A percentile compares a stretch with the other conserved stretches of the same genome.
phyloP scores from a whole-genome alignment of 176 grass and related monocot genomes.

The Triticum urartu region DNA sequence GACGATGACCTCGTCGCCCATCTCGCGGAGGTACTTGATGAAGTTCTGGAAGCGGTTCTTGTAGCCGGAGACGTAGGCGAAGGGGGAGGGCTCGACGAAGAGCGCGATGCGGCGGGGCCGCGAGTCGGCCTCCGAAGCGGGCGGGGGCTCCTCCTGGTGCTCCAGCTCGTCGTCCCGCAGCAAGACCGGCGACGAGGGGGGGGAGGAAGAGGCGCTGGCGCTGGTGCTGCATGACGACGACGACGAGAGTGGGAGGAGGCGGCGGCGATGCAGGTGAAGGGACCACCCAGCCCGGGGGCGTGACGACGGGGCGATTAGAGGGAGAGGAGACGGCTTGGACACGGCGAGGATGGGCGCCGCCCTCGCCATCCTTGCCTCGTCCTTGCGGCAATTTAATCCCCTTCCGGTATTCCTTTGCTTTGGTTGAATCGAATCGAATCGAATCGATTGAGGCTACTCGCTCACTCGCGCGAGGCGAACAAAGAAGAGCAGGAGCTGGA shows the following conservation, averaged over 20 bases:
- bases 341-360: slow-evolving; percentile 14
- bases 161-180: neutral
- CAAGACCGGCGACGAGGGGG: neutral
- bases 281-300: neutral
- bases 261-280: neutral
- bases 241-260: neutral
- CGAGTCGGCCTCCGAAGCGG: neutral
- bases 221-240: neutral
- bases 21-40: slow-evolving; percentile 86
- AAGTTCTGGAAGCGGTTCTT: slow-evolving; percentile 99
- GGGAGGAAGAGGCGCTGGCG: neutral
- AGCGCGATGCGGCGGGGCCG: slow-evolving; percentile 85
- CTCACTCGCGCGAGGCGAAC: too few relatives aligned
- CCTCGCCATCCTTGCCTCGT: neutral
- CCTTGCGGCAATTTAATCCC: neutral
- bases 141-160: slow-evolving; percentile 1
- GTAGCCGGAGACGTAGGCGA: slow-evolving; percentile 91
- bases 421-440: neutral
- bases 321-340: neutral
- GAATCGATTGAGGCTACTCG: neutral
- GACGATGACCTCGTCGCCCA: slow-evolving; percentile 97
- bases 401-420: neutral
- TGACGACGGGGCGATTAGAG: neutral
- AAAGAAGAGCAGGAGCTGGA: neutral
- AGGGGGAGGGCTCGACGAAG: slow-evolving; percentile 90